Base-by-base conservation (phyloP, 768 basidiomycete genomes). In the Leccinum truebloodii region DNA sequence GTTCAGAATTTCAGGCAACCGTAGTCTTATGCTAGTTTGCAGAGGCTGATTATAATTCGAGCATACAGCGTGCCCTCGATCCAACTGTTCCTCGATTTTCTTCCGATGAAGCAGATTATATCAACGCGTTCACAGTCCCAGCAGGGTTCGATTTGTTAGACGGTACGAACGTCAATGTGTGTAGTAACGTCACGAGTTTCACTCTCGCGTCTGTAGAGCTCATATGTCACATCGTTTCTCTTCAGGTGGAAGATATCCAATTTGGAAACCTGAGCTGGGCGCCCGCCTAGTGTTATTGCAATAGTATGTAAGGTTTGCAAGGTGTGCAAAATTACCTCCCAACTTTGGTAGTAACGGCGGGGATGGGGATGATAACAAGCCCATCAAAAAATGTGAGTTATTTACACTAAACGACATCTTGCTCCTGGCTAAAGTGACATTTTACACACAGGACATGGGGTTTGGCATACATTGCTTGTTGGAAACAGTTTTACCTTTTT, bases 81-180 rank as follows among this genome's bases (percentile, higher is more conserved):
- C 39, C 39, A 41, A 9, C 8, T 9, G 3, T 41, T n/a, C 39
- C 18, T n/a, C 39, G 18, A n/a, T 16, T 12, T 34, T 12, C 18
- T n/a, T 39, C 7, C 7, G 39, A 41, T n/a, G 39, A 41, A 41
- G 3, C 9, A 41, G 39, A n/a, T 18, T 39, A 18, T 18, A 8
- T 8, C 28, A 30, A 83, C 57, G 65, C 74, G 13, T 86, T 86
- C 71, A 83, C 82, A 5, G 84, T 86, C 32, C 81, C 84, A 18
- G 81, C 79, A 22, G 84, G 83, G 24, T 76, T 87, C 37, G 67
- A 69, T 24, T 74, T 87, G 48, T 62, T 75, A 28, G 64, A 71
- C 18, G 82, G 81, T 12, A 80, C 84, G 3, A 84, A 79, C 4
- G 85, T 88, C 63, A 86, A 81, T 58, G 71, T 87, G 71, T 71